phyloP scores from a whole-genome alignment of 257 asterid species.

The Cordia subcordata region DNA sequence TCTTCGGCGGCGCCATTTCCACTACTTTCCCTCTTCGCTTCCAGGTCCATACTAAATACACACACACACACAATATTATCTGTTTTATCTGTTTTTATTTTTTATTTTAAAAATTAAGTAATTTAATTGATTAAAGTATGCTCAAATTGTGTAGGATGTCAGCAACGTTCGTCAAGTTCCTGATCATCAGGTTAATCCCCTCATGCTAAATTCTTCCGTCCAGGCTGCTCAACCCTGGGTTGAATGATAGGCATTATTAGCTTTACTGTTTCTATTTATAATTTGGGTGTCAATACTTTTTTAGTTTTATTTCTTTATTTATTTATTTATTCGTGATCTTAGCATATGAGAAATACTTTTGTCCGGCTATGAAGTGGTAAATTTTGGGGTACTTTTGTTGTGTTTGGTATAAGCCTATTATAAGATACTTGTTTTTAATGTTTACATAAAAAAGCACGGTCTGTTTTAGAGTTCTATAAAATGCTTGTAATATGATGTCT shows the following conservation, averaged over 20 bases:
- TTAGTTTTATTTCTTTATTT: background rate
- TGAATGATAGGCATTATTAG: too few relatives aligned
- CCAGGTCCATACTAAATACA: slow-evolving; percentile 32
- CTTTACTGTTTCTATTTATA: background rate
- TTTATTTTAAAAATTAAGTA: background rate
- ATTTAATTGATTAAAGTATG: background rate
- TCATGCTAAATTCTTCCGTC: background rate
- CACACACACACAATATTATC: background rate
- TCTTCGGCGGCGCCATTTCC: slow-evolving; percentile 76
- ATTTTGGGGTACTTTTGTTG: too few relatives aligned
- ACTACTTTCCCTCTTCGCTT: slow-evolving; percentile 67
- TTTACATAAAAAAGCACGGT: too few relatives aligned
- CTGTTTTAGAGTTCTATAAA: too few relatives aligned
- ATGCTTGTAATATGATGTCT: too few relatives aligned
- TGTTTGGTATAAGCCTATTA: too few relatives aligned
- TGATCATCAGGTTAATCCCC: slow-evolving; percentile 75
- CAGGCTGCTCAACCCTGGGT: too few relatives aligned
- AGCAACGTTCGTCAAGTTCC: slow-evolving; percentile 86
- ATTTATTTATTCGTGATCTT: too few relatives aligned
- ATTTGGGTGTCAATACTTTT: background rate
- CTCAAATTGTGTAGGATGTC: slow-evolving; percentile 52
- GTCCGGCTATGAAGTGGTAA: too few relatives aligned
- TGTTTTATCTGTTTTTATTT: too few relatives aligned
- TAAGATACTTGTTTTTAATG: too few relatives aligned
- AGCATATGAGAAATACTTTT: too few relatives aligned